Base-by-base conservation (phyloP, 1,284 basidiomycete species). In the Trametes versicolor region DNA sequence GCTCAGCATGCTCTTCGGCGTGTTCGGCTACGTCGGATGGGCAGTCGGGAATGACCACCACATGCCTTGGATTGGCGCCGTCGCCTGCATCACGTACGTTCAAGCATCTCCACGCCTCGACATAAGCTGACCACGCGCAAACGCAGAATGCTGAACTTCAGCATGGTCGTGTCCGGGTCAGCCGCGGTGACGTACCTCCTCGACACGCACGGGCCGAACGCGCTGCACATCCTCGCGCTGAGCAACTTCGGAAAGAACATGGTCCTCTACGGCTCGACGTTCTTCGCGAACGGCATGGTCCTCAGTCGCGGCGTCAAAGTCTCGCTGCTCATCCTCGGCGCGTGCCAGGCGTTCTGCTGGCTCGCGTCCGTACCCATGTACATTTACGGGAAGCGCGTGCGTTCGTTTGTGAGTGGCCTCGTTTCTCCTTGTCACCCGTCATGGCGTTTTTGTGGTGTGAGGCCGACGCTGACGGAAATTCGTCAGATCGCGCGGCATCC, bases 21-120 rank as follows among this genome's bases (percentile, higher is more conserved):
- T 82, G 0, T 81, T 81, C 62, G 82, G 82, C 23, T 83, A 82
- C 67, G 75, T 78, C 25, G 81, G 82, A 32, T 83, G 82, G 81
- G 80, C 80, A 75, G 79, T 81, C 47, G 80, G 80, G 3, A 81
- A 78, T 8, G 74, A 75, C 12, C 77, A 80, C 62, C 74, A 74
- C 37, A 82, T 82, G 78, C 80, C 80, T 2, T 82, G 80, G 80
- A 82, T 82, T 57, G 80, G 80, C 19, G 80, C 80, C 0, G 80
- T 82, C 6, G 75, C 78, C 8, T 82, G 80, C 64, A 78, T 81
- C 54, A 76, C 76, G 78, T 80, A 58, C 27, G 76, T 67, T 29
- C n/a, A n/a, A n/a, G n/a, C n/a, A n/a, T n/a, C n/a, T n/a, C n/a
- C n/a, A n/a, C n/a, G n/a, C n/a, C n/a, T n/a, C n/a, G n/a, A n/a